A percentile compares a stretch with the other conserved stretches of the same genome.
These are phyloP conservation scores for Stephania japonica DNA, from an alignment of 164 flowering plant species.

Conservation along the genomic window DNA sequence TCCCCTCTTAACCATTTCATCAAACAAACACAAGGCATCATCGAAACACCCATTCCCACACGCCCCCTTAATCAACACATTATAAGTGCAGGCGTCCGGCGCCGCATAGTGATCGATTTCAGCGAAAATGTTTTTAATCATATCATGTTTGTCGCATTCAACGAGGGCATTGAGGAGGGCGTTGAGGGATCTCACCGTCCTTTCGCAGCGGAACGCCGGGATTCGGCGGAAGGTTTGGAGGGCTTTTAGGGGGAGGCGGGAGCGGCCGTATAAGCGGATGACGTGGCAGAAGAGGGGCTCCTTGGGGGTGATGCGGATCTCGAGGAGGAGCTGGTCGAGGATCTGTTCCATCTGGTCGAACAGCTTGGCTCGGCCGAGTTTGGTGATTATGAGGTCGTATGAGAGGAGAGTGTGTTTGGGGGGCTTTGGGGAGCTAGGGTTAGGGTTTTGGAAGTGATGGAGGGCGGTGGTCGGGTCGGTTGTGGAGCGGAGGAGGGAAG, in stretches of 20 bases:
- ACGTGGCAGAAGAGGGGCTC: conserved; percentile 63
- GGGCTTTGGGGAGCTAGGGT: conserved; percentile 37
- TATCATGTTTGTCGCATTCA: conserved; percentile 36
- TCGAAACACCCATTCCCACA: conserved; percentile 24
- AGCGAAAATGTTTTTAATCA: conserved; percentile 31
- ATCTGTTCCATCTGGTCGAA: conserved; percentile 51
- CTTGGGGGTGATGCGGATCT: conserved; percentile 39
- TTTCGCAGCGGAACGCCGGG: conserved; percentile 42
- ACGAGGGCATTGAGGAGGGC: conserved; percentile 46
- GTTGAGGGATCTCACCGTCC: conserved; percentile 54
- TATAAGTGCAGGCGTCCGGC: conserved; percentile 68
- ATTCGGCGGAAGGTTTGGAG: conserved; percentile 40
- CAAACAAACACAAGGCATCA: conserved; percentile 49
- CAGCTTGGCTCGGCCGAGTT: conserved; percentile 73
- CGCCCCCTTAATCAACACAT: conserved; percentile 56
- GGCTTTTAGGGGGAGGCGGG: conserved; percentile 39
- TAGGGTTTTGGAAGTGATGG: conserved; percentile 57
- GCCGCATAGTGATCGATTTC: conserved; percentile 21
- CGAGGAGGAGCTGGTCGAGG: conserved; percentile 4
- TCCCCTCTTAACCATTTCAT: conserved; percentile 52
- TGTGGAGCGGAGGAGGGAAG: conserved; percentile 59
- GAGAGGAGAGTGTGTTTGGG: conserved; percentile 49
- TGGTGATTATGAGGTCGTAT: conserved; percentile 73
- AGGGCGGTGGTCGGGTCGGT: conserved; percentile 51
- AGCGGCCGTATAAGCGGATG: conserved; percentile 50